These are phyloP conservation scores for Endocalyx cinctus DNA, from an alignment of 2,329 filamentous ascomycete species.

Conservation along the genomic window DNA sequence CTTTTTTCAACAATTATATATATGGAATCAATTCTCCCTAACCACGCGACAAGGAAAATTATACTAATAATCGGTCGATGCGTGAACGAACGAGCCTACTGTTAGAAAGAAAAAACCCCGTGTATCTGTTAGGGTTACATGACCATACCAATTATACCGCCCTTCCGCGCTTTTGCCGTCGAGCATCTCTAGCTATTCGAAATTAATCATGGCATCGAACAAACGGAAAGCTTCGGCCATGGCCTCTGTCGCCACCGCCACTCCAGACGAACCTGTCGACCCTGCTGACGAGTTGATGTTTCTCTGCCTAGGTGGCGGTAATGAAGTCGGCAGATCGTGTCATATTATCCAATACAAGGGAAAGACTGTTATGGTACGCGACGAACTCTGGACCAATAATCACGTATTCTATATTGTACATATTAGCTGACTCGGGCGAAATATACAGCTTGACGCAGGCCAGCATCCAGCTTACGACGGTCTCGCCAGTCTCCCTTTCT, in stretches of 20 bases:
- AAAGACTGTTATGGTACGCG: slow-evolving; percentile 94
- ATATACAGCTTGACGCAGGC: slow-evolving; percentile 82
- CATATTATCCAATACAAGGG: slow-evolving; percentile 99
- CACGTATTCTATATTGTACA: no score
- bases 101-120: no score
- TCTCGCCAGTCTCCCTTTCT: slow-evolving; percentile 88
- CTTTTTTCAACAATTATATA: no score
- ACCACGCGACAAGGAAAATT: no score
- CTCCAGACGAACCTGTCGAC: slow-evolving; percentile 80
- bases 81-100: no score
- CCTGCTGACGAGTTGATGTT: slow-evolving; percentile 94
- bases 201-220: slow-evolving; percentile 84
- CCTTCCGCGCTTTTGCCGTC: no score
- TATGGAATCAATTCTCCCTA: no score
- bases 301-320: slow-evolving; percentile 87
- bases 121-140: no score
- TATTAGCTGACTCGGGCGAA: no score
- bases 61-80: no score
- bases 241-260: slow-evolving; percentile 53
- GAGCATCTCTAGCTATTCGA: no score
- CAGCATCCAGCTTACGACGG: slow-evolving; percentile 97
- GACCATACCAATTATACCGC: slow-evolving; percentile 1
- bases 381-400: no score
- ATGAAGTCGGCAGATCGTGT: slow-evolving; percentile 94
- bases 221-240: slow-evolving; percentile 85